A percentile compares a stretch with the other conserved stretches of the same genome.
Conservation (phyloP, 225 moss, liverwort and hornwort species). For the Sphagnum tenellum region DNA sequence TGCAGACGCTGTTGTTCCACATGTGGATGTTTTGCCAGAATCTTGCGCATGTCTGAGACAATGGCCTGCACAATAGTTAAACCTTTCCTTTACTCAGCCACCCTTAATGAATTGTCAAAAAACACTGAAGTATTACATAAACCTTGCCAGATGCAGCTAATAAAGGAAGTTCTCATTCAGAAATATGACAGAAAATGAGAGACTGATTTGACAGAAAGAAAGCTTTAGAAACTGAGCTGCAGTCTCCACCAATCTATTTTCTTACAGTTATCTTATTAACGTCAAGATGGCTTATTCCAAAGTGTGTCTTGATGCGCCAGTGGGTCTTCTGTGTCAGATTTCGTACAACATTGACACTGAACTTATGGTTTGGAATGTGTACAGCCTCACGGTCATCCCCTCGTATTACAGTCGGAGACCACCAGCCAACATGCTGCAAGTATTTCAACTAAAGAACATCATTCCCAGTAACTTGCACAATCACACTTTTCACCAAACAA, state of each 20-base stretch:
- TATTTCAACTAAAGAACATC: too few species aligned
- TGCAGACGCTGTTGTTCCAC: conserved; percentile 93
- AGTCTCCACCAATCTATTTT: too few species aligned
- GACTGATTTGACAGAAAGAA: too few species aligned
- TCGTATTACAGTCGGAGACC: conserved; percentile 93
- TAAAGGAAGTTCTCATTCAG: too few species aligned
- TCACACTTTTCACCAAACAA: too few species aligned
- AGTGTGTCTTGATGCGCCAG: conserved; percentile 97
- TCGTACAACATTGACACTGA: conserved; percentile 91
- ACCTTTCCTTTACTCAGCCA: too few species aligned
- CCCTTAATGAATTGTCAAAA: too few species aligned
- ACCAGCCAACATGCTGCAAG: conserved; percentile 93
- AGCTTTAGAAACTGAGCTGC: too few species aligned
- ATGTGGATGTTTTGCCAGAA: conserved; percentile 84
- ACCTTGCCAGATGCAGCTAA: too few species aligned
- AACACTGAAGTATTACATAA: too few species aligned
- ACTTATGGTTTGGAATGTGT: conserved; percentile 96
- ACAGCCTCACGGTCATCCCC: conserved; percentile 98
- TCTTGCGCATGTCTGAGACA: conserved; percentile 89
- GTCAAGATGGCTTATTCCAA: conserved; percentile 87
- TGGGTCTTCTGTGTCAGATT: conserved; percentile 95
- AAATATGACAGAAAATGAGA: too few species aligned
- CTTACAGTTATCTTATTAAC: conserved; percentile 80
- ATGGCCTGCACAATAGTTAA: conserved; percentile 41
- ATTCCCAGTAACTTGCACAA: too few species aligned